phyloP scores from a whole-genome alignment of 768 basidiomycete species.

The Serendipita sp. region DNA sequence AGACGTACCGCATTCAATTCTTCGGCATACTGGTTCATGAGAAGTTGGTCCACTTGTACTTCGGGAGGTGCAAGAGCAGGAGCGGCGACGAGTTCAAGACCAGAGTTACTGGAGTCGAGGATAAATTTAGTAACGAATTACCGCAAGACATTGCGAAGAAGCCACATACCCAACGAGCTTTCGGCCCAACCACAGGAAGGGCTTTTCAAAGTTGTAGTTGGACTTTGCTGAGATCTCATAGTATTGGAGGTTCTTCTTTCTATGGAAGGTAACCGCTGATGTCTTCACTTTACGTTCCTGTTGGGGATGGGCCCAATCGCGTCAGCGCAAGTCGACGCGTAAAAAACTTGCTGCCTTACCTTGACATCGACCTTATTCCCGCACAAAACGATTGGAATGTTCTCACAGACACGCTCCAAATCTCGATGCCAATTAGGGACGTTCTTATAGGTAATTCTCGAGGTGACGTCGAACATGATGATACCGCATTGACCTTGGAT shows the following conservation, averaged over 20 bases:
- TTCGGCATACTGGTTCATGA: constrained; percentile 65
- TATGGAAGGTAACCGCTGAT: constrained; percentile 94
- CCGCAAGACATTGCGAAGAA: background rate
- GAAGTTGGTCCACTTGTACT: constrained; percentile 57
- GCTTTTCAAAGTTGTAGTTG: constrained; percentile 99
- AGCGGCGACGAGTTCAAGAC: constrained; percentile 90
- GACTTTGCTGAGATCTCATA: constrained; percentile 99
- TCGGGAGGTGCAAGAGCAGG: constrained; percentile 92
- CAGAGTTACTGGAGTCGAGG: constrained; percentile 41
- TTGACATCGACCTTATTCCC: constrained; percentile 99
- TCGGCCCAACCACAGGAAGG: constrained; percentile 97
- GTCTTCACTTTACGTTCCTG: constrained; percentile 99
- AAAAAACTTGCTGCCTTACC: constrained; percentile 32
- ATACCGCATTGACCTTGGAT: constrained; percentile 98
- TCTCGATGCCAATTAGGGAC: constrained; percentile 99
- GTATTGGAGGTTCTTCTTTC: constrained; percentile 99
- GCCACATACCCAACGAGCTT: constrained; percentile 83
- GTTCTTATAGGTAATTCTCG: constrained; percentile 99
- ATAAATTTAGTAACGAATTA: background rate
- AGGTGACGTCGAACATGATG: constrained; percentile 99
- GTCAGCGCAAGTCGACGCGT: background rate
- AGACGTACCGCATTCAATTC: constrained; percentile 53
- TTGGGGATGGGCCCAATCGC: background rate
- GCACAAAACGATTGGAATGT: constrained; percentile 97
- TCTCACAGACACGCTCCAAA: constrained; percentile 98